phyloP scores from a whole-genome alignment of 2,329 filamentous ascomycete genomes.

The Pseudogymnoascus sp. region DNA sequence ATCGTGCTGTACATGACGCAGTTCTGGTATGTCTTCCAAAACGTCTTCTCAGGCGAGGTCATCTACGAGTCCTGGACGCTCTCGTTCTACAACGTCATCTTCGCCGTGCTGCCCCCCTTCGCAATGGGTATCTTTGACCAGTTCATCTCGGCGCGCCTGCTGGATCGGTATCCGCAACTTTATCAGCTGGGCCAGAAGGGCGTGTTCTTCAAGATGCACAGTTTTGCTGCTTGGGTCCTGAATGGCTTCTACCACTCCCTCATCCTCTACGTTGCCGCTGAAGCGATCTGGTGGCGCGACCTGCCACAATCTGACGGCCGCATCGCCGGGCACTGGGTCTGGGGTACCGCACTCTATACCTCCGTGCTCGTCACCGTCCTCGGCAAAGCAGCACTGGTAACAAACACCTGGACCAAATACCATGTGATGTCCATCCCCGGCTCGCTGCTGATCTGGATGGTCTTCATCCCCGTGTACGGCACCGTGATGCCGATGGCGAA shows the following conservation, averaged over 20 bases:
- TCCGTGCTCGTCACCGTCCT: slow-evolving; percentile 89
- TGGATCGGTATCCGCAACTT: slow-evolving; percentile 93
- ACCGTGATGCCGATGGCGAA: slow-evolving; percentile 74
- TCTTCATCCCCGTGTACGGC: slow-evolving; percentile 81
- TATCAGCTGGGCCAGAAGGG: slow-evolving; percentile 92
- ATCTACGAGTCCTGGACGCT: slow-evolving; percentile 99
- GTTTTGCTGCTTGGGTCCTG: slow-evolving; percentile 85
- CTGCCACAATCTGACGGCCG: slow-evolving; percentile 71
- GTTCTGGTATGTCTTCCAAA: slow-evolving; percentile 99
- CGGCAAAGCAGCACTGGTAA: slow-evolving; percentile 88
- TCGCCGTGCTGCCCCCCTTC: slow-evolving; percentile 87
- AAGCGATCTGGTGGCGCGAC: slow-evolving; percentile 77
- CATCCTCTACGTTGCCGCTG: slow-evolving; percentile 77
- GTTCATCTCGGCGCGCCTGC: slow-evolving; percentile 85
- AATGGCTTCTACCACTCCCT: slow-evolving; percentile 96
- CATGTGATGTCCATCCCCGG: slow-evolving; percentile 92
- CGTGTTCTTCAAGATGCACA: slow-evolving; percentile 85
- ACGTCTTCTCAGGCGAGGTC: slow-evolving; percentile 93
- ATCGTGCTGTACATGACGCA: slow-evolving; percentile 98
- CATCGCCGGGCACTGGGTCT: slow-evolving; percentile 91
- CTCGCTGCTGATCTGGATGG: slow-evolving; percentile 84
- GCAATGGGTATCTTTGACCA: slow-evolving; percentile 96
- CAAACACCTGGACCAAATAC: slow-evolving; percentile 98
- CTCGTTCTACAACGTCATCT: slow-evolving; percentile 99
- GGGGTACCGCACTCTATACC: slow-evolving; percentile 92